Evolutionary conservation across 305 asterid genomes (phyloP).

Genomic region (Coffea humblotiana): DNA sequence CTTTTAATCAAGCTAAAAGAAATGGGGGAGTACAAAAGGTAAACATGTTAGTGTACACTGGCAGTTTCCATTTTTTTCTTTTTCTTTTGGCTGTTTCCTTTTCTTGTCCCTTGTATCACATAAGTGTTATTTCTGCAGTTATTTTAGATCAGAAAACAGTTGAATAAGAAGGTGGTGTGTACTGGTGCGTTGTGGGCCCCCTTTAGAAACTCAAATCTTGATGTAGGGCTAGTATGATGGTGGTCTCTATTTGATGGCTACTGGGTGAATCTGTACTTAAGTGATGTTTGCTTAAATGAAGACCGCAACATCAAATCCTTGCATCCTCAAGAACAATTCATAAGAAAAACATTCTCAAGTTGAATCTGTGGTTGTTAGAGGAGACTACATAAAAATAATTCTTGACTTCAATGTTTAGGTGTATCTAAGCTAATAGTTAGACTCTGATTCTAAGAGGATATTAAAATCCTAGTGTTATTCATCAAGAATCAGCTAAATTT

Average conservation of each 20-base stretch:
- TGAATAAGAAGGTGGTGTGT: neutral
- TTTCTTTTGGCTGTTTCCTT: neutral
- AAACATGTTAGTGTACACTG: neutral
- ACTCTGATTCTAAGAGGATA: neutral
- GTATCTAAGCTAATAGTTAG: neutral
- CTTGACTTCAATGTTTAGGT: neutral
- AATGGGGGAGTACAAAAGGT: neutral
- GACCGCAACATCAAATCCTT: neutral
- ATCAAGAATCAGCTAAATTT: no score
- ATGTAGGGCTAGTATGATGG: neutral
- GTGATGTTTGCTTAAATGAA: neutral
- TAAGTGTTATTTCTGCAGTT: neutral
- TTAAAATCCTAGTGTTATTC: no score
- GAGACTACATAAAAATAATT: no score
- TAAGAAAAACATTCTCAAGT: neutral
- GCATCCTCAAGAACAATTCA: neutral
- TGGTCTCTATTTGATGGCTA: constrained; percentile 3
- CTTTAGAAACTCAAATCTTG: neutral
- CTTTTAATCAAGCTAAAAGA: neutral
- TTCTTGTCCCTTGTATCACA: no score
- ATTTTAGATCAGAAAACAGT: no score
- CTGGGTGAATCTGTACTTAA: neutral
- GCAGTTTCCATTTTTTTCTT: neutral
- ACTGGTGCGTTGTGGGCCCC: neutral
- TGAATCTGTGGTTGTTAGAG: neutral